Percentiles rank a stretch among this genome's conserved stretches.
These are phyloP conservation scores for Sporobolomyces pararoseus DNA, from an alignment of 768 basidiomycete species.

Conservation along the genomic window DNA sequence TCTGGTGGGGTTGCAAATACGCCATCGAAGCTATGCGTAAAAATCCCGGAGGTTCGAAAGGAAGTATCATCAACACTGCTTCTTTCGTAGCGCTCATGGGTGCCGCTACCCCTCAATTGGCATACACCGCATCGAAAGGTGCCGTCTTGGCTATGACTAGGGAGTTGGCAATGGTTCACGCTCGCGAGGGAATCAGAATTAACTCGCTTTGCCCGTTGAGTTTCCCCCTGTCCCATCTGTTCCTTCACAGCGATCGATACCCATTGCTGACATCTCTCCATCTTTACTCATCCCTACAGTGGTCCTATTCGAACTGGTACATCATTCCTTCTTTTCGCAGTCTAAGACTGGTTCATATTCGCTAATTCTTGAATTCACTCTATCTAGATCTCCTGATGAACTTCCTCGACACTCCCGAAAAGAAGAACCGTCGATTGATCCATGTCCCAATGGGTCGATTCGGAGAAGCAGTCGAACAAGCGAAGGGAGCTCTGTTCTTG, in stretches of 20 bases:
- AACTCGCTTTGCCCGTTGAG: slow-evolving; percentile 84
- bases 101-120: slow-evolving; percentile 96
- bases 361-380: not conserved
- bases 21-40: slow-evolving; percentile 94
- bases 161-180: slow-evolving; percentile 96
- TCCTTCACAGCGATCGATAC: too few relatives aligned
- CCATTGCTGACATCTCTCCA: too few relatives aligned
- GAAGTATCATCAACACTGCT: slow-evolving; percentile 94
- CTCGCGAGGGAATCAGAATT: slow-evolving; percentile 89
- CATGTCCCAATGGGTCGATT: slow-evolving; percentile 91
- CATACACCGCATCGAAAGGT: slow-evolving; percentile 97
- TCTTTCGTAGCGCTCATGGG: slow-evolving; percentile 94
- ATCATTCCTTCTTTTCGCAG: slow-evolving; percentile 44
- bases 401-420: slow-evolving; percentile 93
- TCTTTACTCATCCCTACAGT: slow-evolving; percentile 57
- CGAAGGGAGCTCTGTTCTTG: slow-evolving; percentile 85
- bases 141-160: slow-evolving; percentile 98
- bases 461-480: slow-evolving; percentile 92
- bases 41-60: slow-evolving; percentile 73
- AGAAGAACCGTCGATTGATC: slow-evolving; percentile 68
- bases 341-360: not conserved
- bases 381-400: slow-evolving; percentile 89
- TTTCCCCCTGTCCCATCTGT: too few relatives aligned
- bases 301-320: slow-evolving; percentile 92
- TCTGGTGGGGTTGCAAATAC: slow-evolving; percentile 99